phyloP scores from a whole-genome alignment of 345 rosid genomes.

The Aegle marmelos region DNA sequence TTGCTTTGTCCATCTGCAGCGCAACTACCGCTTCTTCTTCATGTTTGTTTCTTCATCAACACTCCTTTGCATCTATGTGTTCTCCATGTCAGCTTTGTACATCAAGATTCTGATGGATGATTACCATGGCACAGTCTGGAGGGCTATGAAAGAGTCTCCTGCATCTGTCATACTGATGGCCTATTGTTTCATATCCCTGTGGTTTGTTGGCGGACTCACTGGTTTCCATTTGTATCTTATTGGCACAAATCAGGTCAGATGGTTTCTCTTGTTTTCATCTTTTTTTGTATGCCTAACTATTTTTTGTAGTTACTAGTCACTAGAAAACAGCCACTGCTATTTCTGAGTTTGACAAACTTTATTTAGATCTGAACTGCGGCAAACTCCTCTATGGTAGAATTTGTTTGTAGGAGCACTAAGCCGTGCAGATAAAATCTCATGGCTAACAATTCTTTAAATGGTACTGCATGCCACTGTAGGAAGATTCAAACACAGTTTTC shows the following conservation, averaged over 20 bases:
- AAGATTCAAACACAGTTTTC: neutral
- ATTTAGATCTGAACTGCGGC: neutral
- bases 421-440: neutral
- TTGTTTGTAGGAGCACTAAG: neutral
- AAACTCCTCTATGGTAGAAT: neutral
- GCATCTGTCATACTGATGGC: conserved; percentile 76
- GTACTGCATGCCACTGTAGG: neutral
- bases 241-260: conserved; percentile 82
- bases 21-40: conserved; percentile 95
- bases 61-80: conserved; percentile 87
- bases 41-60: conserved; percentile 89
- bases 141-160: conserved; percentile 87
- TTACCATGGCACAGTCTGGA: conserved; percentile 67
- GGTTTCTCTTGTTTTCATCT: neutral
- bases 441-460: neutral
- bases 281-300: neutral
- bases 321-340: neutral
- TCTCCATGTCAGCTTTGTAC: conserved; percentile 77
- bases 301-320: neutral
- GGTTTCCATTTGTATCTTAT: conserved; percentile 93
- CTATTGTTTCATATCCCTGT: conserved; percentile 77
- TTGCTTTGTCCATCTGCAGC: conserved; percentile 52
- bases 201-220: conserved; percentile 97
- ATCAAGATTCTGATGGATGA: conserved; percentile 80
- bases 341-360: conserved; percentile 2